Conservation (phyloP, 495 filamentous ascomycete species). For the Xylaria cubensis region DNA sequence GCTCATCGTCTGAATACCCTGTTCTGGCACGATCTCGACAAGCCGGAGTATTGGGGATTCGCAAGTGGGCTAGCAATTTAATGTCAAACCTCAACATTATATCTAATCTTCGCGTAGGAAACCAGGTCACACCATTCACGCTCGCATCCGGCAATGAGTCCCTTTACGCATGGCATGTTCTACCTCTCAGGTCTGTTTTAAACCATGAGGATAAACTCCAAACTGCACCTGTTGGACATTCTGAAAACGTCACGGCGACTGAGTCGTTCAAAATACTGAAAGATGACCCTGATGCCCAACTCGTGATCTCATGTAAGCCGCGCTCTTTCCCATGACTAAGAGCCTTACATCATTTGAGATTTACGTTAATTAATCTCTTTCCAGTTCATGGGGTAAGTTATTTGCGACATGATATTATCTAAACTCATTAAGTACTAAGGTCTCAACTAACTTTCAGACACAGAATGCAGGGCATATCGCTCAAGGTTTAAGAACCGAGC, state of each 20-base stretch:
- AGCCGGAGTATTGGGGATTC: slow-evolving; percentile 82
- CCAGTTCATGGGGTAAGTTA: slow-evolving; percentile 53
- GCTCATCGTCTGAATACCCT: slow-evolving; percentile 73
- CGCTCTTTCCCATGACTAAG: not conserved
- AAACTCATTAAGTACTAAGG: slow-evolving; percentile 20
- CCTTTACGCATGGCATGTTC: slow-evolving; percentile 76
- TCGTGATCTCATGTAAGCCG: slow-evolving; percentile 63
- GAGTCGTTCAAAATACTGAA: slow-evolving; percentile 64
- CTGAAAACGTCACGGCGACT: slow-evolving; percentile 60
- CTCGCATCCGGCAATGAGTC: slow-evolving; percentile 63
- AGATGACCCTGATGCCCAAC: slow-evolving; percentile 64
- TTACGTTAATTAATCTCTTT: slow-evolving; percentile 13
- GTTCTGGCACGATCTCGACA: slow-evolving; percentile 71
- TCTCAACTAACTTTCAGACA: not conserved
- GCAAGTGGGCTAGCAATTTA: slow-evolving; percentile 61
- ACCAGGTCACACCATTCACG: slow-evolving; percentile 72
- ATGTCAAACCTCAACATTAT: not conserved
- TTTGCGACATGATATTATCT: not conserved
- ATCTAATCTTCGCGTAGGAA: slow-evolving; percentile 46
- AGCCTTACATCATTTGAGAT: not conserved
- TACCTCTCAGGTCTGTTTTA: slow-evolving; percentile 68
- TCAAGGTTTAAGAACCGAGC: slow-evolving; percentile 65
- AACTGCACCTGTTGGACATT: slow-evolving; percentile 56
- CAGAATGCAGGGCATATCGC: slow-evolving; percentile 70
- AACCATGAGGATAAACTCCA: slow-evolving; percentile 61